Evolutionary conservation across 176 grass and related monocot genomes (phyloP).

Genomic region (Hsuehochloa calcarea): DNA sequence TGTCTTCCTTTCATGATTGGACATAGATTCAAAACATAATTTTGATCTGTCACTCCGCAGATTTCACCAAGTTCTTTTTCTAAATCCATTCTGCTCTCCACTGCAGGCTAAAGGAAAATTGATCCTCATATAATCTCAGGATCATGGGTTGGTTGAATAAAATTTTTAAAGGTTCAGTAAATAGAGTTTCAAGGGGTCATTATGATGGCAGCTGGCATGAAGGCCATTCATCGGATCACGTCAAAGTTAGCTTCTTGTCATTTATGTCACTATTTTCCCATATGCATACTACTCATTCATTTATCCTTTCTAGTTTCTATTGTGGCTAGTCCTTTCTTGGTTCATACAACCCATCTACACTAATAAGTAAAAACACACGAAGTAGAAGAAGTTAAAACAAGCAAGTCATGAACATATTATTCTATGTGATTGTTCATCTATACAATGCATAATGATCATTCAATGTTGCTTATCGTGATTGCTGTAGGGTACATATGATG

Average conservation of each 20-base stretch:
- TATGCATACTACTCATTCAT: constrained; percentile 4
- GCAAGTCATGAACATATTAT: not conserved
- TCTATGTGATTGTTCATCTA: constrained; percentile 18
- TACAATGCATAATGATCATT: constrained; percentile 7
- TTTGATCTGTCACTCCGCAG: not conserved
- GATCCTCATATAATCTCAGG: constrained; percentile 9
- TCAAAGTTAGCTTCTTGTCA: constrained; percentile 34
- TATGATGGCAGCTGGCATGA: constrained; percentile 57
- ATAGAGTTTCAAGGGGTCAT: constrained; percentile 80
- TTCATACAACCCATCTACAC: not conserved
- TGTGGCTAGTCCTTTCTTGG: not conserved
- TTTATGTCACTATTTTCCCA: not conserved
- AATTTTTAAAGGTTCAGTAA: constrained; percentile 68
- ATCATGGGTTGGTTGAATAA: constrained; percentile 78
- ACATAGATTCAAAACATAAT: not conserved
- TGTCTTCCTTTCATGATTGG: not conserved
- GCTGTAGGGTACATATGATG: constrained; percentile 44
- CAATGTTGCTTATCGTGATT: constrained; percentile 1
- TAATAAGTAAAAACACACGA: not conserved
- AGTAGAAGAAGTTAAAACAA: not conserved
- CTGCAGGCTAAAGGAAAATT: constrained; percentile 27
- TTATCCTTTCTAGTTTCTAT: constrained; percentile 1
- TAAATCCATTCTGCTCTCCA: not conserved
- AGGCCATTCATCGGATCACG: constrained; percentile 33
- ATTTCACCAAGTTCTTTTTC: constrained; percentile 8